Conservation (phyloP, 305 asterid species). For the Fraxinus greggii region DNA sequence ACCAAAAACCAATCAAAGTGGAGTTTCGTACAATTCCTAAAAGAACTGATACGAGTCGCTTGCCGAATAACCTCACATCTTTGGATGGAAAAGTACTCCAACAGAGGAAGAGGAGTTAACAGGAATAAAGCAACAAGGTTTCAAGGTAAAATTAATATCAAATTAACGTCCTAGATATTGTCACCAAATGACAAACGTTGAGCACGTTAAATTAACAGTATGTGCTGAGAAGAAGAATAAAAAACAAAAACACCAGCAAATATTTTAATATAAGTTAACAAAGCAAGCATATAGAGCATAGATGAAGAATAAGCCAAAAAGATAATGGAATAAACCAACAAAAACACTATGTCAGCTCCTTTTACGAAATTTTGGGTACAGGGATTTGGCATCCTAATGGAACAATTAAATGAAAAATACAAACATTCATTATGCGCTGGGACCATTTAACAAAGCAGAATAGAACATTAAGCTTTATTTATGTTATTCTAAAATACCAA, state of each 20-base stretch:
- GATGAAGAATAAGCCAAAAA: conserved; percentile 11
- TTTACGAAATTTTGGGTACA: neutral
- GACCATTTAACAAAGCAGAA: neutral
- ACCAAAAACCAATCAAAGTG: conserved; percentile 30
- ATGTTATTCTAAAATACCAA: neutral
- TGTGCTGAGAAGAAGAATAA: neutral
- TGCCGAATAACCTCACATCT: neutral
- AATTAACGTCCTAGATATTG: neutral
- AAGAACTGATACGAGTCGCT: neutral
- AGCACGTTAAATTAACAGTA: neutral
- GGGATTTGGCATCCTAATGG: neutral
- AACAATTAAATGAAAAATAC: neutral
- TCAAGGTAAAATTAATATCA: neutral
- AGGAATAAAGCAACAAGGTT: neutral
- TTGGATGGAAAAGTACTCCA: conserved; percentile 3
- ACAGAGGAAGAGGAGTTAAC: neutral
- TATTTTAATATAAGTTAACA: neutral
- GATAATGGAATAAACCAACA: neutral
- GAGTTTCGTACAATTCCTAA: conserved; percentile 13
- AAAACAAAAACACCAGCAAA: neutral
- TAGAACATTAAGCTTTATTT: neutral
- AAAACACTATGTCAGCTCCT: neutral
- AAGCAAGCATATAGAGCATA: conserved; percentile 12
- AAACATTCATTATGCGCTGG: conserved; percentile 3
- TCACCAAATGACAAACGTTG: neutral